Evolutionary conservation across 2,329 filamentous ascomycete genomes (phyloP).

Genomic region (Cladorrhinum sp.): DNA sequence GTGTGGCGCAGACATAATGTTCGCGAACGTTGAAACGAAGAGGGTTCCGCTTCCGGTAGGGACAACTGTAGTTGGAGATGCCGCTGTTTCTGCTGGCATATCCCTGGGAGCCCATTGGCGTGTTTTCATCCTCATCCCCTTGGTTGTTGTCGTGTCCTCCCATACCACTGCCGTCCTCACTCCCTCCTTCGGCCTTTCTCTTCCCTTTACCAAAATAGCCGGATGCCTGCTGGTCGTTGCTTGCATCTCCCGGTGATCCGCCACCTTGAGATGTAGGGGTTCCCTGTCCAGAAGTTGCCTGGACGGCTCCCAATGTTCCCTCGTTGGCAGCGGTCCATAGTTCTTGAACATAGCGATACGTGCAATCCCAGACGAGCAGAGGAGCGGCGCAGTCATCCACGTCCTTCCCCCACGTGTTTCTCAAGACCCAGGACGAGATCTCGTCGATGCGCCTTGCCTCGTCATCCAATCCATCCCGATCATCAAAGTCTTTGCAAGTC

Average conservation of each 20-base stretch:
- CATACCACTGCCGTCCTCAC: slow-evolving; percentile 22
- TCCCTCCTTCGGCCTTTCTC: slow-evolving; percentile 26
- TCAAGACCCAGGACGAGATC: slow-evolving; percentile 26
- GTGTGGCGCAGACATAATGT: slow-evolving; percentile 28
- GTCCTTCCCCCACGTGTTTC: slow-evolving; percentile 26
- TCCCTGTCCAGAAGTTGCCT: slow-evolving; percentile 17
- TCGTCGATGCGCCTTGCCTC: slow-evolving; percentile 24
- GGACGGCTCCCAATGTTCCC: slow-evolving; percentile 17
- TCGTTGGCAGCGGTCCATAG: slow-evolving; percentile 21
- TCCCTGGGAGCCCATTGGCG: slow-evolving; percentile 15
- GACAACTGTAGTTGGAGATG: slow-evolving; percentile 27
- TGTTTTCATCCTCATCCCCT: slow-evolving; percentile 18
- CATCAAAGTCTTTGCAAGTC: slow-evolving; percentile 10
- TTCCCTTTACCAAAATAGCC: slow-evolving; percentile 22
- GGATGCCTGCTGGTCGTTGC: slow-evolving; percentile 12
- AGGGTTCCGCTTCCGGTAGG: slow-evolving; percentile 29
- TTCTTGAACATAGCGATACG: slow-evolving; percentile 25
- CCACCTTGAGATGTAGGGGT: slow-evolving; percentile 18
- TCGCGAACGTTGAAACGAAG: slow-evolving; percentile 28
- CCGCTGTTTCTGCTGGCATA: slow-evolving; percentile 16
- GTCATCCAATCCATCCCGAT: slow-evolving; percentile 15
- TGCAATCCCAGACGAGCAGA: slow-evolving; percentile 26
- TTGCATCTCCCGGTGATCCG: slow-evolving; percentile 9
- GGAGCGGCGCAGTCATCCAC: slow-evolving; percentile 27
- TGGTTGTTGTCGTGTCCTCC: slow-evolving; percentile 18